Percentiles rank a stretch among this genome's conserved stretches.
Evolutionary conservation across 148 eudicot genomes (phyloP).

Genomic region (Silene uniflora): DNA sequence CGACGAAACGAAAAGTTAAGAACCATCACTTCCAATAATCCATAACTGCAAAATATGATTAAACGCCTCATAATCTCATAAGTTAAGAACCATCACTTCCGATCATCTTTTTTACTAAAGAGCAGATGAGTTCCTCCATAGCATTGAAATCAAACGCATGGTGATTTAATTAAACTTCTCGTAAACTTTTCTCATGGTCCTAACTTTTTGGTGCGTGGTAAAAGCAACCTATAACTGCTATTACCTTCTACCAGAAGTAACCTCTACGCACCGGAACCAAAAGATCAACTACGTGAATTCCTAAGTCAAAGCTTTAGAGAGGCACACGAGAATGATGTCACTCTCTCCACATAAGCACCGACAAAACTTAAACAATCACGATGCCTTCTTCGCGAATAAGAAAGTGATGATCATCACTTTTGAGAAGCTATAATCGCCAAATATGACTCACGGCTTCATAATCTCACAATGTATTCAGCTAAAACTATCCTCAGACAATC

Average conservation of each 20-base stretch:
- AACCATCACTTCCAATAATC: neutral
- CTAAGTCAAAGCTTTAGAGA: neutral
- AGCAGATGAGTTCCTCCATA: too few relatives aligned
- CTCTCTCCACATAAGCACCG: neutral
- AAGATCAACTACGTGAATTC: neutral
- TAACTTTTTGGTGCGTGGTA: too few relatives aligned
- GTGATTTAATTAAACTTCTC: too few relatives aligned
- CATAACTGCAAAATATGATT: neutral
- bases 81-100: too few relatives aligned
- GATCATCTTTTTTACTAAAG: too few relatives aligned
- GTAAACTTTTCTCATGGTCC: too few relatives aligned
- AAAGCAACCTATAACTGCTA: too few relatives aligned
- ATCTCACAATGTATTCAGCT: neutral
- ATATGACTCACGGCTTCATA: neutral
- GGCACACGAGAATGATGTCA: neutral
- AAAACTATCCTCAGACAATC: neutral
- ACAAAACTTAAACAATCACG: neutral
- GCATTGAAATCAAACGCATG: too few relatives aligned
- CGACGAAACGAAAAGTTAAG: neutral
- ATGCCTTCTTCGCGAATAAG: neutral
- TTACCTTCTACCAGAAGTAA: too few relatives aligned
- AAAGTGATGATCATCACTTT: neutral
- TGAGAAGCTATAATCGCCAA: neutral
- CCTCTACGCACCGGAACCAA: neutral
- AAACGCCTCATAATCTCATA: neutral